These are phyloP conservation scores for Fomitopsis pinicola DNA, from an alignment of 1,284 basidiomycete species.

Conservation along the genomic window DNA sequence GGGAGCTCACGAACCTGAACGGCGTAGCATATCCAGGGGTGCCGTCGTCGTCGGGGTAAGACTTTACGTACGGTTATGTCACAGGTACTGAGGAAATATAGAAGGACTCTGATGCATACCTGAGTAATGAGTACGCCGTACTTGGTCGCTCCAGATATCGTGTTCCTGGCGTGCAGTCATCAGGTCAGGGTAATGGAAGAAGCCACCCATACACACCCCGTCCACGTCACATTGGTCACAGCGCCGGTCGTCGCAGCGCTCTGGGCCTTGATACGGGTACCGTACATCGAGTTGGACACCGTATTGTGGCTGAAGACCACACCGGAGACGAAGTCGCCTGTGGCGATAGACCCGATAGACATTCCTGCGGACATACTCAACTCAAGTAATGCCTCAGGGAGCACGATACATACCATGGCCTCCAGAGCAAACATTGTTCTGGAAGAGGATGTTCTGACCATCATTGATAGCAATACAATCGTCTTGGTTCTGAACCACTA, in stretches of 20 bases:
- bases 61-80: not conserved
- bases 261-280: not conserved
- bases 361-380: not conserved
- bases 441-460: conserved; percentile 52
- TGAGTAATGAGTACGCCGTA: not conserved
- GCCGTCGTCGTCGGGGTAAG: not conserved
- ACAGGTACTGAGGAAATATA: too few relatives aligned
- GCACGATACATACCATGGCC: conserved; percentile 42
- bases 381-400: not conserved
- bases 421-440: conserved; percentile 46
- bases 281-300: conserved; percentile 18
- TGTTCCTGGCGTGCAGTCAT: not conserved
- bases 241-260: not conserved
- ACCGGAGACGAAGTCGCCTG: conserved; percentile 39
- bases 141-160: not conserved
- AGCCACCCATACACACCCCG: not conserved
- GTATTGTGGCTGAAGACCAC: conserved; percentile 46
- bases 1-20: not conserved
- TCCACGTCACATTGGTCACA: not conserved
- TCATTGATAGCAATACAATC: conserved; percentile 61
- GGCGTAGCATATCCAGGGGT: not conserved
- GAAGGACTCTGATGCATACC: not conserved
- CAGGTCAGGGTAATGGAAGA: not conserved
- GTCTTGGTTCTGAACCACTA: conserved; percentile 36
- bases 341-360: conserved; percentile 45